phyloP scores from a whole-genome alignment of 495 filamentous ascomycete species.

The Extremus antarcticus region DNA sequence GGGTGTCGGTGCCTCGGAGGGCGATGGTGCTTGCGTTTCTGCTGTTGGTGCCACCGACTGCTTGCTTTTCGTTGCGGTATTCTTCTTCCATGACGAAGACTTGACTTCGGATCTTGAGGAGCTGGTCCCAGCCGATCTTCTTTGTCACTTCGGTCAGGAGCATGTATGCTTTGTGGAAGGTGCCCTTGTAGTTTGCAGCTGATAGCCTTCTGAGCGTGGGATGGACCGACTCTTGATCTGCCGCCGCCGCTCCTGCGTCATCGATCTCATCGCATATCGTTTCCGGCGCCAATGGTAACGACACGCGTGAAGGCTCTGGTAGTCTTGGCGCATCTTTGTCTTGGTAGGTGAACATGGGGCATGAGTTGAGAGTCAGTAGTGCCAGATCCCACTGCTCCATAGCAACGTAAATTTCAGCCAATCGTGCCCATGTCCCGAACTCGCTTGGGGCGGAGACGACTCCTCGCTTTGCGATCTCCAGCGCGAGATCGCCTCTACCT shows the following conservation, averaged over 20 bases:
- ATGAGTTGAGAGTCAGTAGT: conserved; percentile 92
- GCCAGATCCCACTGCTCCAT: conserved; percentile 91
- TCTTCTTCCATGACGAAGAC: conserved; percentile 99
- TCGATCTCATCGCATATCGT: conserved; percentile 94
- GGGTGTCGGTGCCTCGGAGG: conserved; percentile 54
- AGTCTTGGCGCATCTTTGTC: conserved; percentile 92
- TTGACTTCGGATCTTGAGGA: conserved; percentile 83
- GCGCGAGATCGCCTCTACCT: conserved; percentile 70
- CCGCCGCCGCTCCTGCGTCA: conserved; percentile 60
- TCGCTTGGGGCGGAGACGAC: conserved; percentile 92
- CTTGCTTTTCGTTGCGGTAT: conserved; percentile 82
- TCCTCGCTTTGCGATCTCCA: conserved; percentile 86
- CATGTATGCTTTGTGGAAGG: conserved; percentile 87
- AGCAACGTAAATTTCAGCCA: conserved; percentile 84
- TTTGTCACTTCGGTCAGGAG: conserved; percentile 88
- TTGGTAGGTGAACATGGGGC: conserved; percentile 99
- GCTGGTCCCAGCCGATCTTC: conserved; percentile 94
- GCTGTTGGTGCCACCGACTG: conserved; percentile 45
- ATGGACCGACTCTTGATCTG: conserved; percentile 71
- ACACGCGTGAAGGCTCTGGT: conserved; percentile 77
- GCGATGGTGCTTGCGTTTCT: conserved; percentile 68
- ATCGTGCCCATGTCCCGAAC: conserved; percentile 89
- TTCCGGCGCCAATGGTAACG: conserved; percentile 76
- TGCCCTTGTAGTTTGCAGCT: conserved; percentile 80
- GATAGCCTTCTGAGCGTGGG: conserved; percentile 77